These are phyloP conservation scores for Plasmodium fragile DNA, from an alignment of 169 alveolate genomes.

Conservation along the genomic window DNA sequence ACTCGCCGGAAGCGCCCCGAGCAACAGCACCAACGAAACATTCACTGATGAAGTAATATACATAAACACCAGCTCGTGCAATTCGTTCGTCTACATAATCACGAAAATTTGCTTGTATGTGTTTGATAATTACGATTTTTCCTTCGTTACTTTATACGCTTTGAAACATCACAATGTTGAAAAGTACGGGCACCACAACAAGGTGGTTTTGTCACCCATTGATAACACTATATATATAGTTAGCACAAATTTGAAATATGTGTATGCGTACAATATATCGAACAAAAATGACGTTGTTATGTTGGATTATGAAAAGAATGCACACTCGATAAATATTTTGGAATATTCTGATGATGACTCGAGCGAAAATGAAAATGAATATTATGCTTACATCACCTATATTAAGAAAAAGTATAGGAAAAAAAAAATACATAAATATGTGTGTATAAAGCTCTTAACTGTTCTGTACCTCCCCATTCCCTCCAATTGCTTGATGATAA, in stretches of 20 bases:
- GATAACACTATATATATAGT: slow-evolving; percentile 74
- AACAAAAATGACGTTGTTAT: slow-evolving; percentile 40
- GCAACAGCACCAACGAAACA: neutral
- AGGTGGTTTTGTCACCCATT: slow-evolving; percentile 48
- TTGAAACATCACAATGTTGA: slow-evolving; percentile 20
- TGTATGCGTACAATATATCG: slow-evolving; percentile 37
- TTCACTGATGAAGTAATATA: slow-evolving; percentile 57
- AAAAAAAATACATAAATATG: slow-evolving; percentile 46
- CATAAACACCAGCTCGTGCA: slow-evolving; percentile 62
- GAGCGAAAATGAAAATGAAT: slow-evolving; percentile 75
- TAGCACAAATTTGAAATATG: slow-evolving; percentile 56
- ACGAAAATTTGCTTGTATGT: slow-evolving; percentile 67
- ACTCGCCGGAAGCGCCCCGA: neutral
- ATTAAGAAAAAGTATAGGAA: slow-evolving; percentile 61
- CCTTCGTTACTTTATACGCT: slow-evolving; percentile 49
- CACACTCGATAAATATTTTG: slow-evolving; percentile 32
- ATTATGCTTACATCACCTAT: slow-evolving; percentile 75
- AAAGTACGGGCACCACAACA: slow-evolving; percentile 39
- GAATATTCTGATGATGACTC: slow-evolving; percentile 58
- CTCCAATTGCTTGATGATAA: slow-evolving; percentile 58
- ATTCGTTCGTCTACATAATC: slow-evolving; percentile 49
- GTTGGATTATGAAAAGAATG: slow-evolving; percentile 63
- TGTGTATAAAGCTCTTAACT: slow-evolving; percentile 46
- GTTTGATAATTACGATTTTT: slow-evolving; percentile 64
- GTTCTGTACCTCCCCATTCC: slow-evolving; percentile 61